Evolutionary conservation across 371 early-diverging fungal species (phyloP).

Genomic region (Funneliformis caledonium): DNA sequence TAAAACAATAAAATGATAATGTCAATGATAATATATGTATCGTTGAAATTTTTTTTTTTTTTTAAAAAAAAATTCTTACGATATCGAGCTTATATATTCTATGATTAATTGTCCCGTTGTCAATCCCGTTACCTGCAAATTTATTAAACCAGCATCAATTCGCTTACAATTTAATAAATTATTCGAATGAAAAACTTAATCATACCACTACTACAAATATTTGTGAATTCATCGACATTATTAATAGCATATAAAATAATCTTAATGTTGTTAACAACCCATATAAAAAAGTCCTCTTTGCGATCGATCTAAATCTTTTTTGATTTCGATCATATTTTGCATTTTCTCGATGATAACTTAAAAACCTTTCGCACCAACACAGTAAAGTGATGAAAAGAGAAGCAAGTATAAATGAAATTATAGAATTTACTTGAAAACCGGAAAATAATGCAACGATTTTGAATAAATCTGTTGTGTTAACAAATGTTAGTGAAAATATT

Average conservation of each 20-base stretch:
- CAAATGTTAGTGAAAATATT: background rate
- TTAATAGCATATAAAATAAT: slow-evolving; percentile 22
- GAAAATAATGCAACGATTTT: background rate
- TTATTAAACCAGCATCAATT: background rate
- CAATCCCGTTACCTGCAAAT: slow-evolving; percentile 1
- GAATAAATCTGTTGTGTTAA: background rate
- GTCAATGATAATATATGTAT: background rate
- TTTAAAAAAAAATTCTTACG: slow-evolving; percentile 1
- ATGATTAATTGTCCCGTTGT: slow-evolving; percentile 19
- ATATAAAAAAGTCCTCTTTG: background rate
- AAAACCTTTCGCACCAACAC: slow-evolving; percentile 19
- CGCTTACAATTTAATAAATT: background rate
- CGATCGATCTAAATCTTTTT: background rate
- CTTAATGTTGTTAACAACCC: background rate
- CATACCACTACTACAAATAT: slow-evolving; percentile 24
- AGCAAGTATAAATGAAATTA: background rate
- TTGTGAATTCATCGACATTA: slow-evolving; percentile 23
- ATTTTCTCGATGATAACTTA: background rate
- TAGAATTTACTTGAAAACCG: background rate
- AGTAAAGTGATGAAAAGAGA: background rate
- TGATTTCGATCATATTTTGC: slow-evolving; percentile 15
- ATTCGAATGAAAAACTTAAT: background rate
- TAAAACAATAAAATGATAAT: background rate
- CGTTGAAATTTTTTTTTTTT: no score
- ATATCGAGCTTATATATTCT: background rate